Conservation (phyloP, 495 filamentous ascomycete species). For the Penicillium bovifimosum region DNA sequence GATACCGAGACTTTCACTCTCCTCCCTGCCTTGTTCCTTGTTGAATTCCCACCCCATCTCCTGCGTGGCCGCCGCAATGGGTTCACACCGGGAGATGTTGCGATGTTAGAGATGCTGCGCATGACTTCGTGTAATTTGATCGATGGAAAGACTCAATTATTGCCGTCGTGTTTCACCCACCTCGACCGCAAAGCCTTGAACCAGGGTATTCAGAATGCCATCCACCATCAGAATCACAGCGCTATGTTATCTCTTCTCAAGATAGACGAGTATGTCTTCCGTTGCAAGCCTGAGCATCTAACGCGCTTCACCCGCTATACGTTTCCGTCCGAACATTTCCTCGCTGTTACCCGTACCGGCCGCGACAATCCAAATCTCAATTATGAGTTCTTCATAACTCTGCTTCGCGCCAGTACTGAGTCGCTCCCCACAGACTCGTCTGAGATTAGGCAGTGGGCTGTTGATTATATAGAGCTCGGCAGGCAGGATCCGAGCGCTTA, state of each 20-base stretch:
- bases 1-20: not conserved
- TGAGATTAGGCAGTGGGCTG: slow-evolving; percentile 34
- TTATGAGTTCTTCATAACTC: slow-evolving; percentile 25
- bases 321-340: slow-evolving; percentile 28
- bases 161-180: not conserved
- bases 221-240: slow-evolving; percentile 23
- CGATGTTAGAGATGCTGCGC: slow-evolving; percentile 36
- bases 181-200: slow-evolving; percentile 30
- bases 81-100: slow-evolving; percentile 11
- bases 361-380: slow-evolving; percentile 18
- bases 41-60: slow-evolving; percentile 21
- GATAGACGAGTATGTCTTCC: slow-evolving; percentile 35
- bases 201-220: slow-evolving; percentile 32
- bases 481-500: not conserved
- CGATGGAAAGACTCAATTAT: not conserved
- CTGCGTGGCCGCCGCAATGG: slow-evolving; percentile 23
- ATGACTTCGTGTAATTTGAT: slow-evolving; percentile 21
- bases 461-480: slow-evolving; percentile 17
- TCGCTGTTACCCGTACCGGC: slow-evolving; percentile 20
- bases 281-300: slow-evolving; percentile 6
- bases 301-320: slow-evolving; percentile 12
- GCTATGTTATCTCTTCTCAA: slow-evolving; percentile 36
- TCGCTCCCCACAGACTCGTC: slow-evolving; percentile 31
- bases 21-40: slow-evolving; percentile 15
- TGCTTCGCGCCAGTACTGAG: slow-evolving; percentile 39